Evolutionary conservation across 345 rosid genomes (phyloP).

Genomic region (Hirschfeldia incana): DNA sequence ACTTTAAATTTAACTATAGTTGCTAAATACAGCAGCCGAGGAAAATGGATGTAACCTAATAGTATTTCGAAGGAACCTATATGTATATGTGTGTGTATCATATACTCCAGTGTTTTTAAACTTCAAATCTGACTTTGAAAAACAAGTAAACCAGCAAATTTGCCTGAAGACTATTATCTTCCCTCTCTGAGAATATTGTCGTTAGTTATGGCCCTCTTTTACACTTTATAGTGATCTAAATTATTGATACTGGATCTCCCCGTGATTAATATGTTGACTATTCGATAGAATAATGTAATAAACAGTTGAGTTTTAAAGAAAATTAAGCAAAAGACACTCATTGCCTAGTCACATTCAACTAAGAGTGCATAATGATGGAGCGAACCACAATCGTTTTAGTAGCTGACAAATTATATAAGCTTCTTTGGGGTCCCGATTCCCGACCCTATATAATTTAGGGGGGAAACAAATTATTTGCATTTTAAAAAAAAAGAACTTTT

Average conservation of each 20-base stretch:
- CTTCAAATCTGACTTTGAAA: neutral
- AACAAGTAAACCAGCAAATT: neutral
- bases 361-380: slow-evolving; percentile 39
- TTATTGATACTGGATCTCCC: slow-evolving; percentile 11
- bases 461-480: neutral
- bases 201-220: neutral
- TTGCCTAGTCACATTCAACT: slow-evolving; percentile 42
- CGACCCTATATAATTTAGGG: slow-evolving; percentile 8
- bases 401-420: slow-evolving; percentile 26
- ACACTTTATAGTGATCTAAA: neutral
- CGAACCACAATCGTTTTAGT: slow-evolving; percentile 27
- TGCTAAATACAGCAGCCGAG: neutral
- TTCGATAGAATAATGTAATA: slow-evolving; percentile 16
- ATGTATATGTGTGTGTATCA: neutral
- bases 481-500: neutral
- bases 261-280: slow-evolving; percentile 39
- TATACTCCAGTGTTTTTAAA: neutral
- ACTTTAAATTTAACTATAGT: neutral
- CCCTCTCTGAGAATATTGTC: neutral
- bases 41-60: neutral
- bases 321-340: slow-evolving; percentile 28
- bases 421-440: slow-evolving; percentile 33
- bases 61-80: neutral
- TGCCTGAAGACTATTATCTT: neutral
- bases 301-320: neutral